phyloP scores from a whole-genome alignment of 768 basidiomycete genomes.

The Lentinula guzmanii region DNA sequence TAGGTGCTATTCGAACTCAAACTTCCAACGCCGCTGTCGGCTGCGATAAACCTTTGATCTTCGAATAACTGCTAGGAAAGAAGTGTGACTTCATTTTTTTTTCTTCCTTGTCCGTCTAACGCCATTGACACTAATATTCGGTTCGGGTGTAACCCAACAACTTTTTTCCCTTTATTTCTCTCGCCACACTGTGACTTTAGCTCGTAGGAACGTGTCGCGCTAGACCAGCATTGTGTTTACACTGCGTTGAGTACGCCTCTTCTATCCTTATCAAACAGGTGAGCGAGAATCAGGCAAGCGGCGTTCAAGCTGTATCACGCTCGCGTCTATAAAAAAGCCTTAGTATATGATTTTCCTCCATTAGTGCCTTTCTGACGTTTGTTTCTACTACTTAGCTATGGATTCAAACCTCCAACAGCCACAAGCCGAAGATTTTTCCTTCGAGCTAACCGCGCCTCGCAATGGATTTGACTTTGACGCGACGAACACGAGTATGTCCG shows the following conservation, averaged over 20 bases:
- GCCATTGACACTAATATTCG: background rate
- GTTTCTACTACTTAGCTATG: background rate
- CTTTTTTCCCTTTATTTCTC: background rate
- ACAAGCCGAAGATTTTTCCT: background rate
- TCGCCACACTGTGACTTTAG: background rate
- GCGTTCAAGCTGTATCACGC: background rate
- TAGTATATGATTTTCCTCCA: background rate
- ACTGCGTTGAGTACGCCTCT: background rate
- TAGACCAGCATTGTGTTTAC: background rate
- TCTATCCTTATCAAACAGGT: background rate
- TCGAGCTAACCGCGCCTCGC: background rate
- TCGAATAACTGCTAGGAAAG: background rate
- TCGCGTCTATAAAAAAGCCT: background rate
- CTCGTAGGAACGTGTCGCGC: background rate
- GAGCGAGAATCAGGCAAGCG: background rate
- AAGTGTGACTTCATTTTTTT: background rate
- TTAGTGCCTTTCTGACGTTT: background rate
- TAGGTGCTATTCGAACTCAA: background rate
- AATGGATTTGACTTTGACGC: background rate
- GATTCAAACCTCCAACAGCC: background rate
- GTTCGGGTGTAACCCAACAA: background rate
- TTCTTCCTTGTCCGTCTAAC: no score
- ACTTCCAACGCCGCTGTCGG: background rate
- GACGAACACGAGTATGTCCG: background rate
- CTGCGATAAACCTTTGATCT: background rate